Conservation (phyloP, 257 asterid species). For the Solanum pimpinellifolium region DNA sequence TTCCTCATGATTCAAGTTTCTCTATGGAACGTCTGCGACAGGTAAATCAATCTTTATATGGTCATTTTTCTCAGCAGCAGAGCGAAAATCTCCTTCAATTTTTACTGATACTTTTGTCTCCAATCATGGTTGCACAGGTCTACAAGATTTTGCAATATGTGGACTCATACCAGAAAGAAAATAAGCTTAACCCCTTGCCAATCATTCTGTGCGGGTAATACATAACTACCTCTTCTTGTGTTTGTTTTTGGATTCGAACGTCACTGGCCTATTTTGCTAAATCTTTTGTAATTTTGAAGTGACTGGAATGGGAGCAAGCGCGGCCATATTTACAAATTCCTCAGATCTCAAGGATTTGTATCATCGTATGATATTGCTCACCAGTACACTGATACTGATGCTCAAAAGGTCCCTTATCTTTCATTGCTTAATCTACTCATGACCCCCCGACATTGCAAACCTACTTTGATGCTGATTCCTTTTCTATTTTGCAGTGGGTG, state of each 20-base stretch:
- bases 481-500: slow-evolving; percentile 58
- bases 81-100: background rate
- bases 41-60: slow-evolving; percentile 27
- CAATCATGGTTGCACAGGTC: slow-evolving; percentile 34
- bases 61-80: background rate
- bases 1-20: slow-evolving; percentile 89
- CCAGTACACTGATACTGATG: slow-evolving; percentile 94
- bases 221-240: background rate
- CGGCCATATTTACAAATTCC: slow-evolving; percentile 91
- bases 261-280: background rate
- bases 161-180: slow-evolving; percentile 80
- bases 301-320: slow-evolving; percentile 98
- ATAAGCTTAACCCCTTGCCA: slow-evolving; percentile 82
- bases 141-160: slow-evolving; percentile 81
- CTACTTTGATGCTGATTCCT: slow-evolving; percentile 8
- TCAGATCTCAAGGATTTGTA: slow-evolving; percentile 90
- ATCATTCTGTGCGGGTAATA: slow-evolving; percentile 86
- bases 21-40: slow-evolving; percentile 93
- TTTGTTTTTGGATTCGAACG: background rate
- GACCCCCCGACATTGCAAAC: background rate
- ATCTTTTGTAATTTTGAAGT: slow-evolving; percentile 22
- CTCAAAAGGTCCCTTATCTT: slow-evolving; percentile 56
- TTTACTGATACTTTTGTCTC: background rate
- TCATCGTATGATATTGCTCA: slow-evolving; percentile 97
- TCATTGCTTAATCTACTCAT: background rate